These are phyloP conservation scores for Rhododendron williamsianum DNA, from an alignment of 148 eudicot species.

Conservation along the genomic window DNA sequence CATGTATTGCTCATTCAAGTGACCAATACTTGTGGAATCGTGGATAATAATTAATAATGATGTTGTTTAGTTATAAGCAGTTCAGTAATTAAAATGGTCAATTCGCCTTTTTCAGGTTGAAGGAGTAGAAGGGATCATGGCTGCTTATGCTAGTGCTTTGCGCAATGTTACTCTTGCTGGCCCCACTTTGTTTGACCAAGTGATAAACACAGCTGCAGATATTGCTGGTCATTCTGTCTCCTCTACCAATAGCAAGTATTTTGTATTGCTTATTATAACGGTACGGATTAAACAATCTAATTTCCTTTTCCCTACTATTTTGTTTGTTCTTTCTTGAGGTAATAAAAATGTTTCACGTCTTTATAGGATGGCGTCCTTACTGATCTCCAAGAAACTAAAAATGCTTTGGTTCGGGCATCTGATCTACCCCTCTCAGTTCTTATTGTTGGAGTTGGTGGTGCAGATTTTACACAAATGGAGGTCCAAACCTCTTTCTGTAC, in stretches of 20 bases:
- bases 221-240: conserved; percentile 65
- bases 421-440: conserved; percentile 83
- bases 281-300: conserved; percentile 27
- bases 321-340: conserved; percentile 3
- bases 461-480: conserved; percentile 92
- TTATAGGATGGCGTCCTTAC: conserved; percentile 85
- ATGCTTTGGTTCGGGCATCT: conserved; percentile 79
- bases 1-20: no score
- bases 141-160: conserved; percentile 62
- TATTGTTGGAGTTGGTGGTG: conserved; percentile 87
- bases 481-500: conserved; percentile 22
- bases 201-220: conserved; percentile 69
- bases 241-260: conserved; percentile 49
- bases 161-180: conserved; percentile 64
- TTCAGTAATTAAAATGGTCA: background rate
- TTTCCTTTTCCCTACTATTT: background rate
- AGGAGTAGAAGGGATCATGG: conserved; percentile 94
- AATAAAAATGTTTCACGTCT: background rate
- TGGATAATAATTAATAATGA: background rate
- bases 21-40: background rate
- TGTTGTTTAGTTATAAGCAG: background rate
- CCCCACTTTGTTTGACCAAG: conserved; percentile 81
- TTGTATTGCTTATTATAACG: conserved; percentile 72
- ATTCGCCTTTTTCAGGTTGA: conserved; percentile 45
- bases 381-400: conserved; percentile 75